Percentiles rank a stretch among this genome's conserved stretches.
Evolutionary conservation across 352 stramenopile species (phyloP).

Genomic region (Thalassiosira mediterranea): DNA sequence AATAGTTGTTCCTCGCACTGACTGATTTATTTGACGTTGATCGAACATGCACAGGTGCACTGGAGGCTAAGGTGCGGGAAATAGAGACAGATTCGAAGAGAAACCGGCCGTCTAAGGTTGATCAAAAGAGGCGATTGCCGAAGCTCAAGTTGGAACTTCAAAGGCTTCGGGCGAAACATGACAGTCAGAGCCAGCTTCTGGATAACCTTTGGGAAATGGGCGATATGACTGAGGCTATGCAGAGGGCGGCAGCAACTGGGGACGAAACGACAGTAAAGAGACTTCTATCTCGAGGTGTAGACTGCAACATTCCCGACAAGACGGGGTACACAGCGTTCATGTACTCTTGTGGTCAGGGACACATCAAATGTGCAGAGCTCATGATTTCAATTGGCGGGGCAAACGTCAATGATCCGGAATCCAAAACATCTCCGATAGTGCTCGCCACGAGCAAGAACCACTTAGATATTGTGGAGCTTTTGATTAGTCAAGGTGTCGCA

Average conservation of each 20-base stretch:
- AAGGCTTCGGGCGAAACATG: slow-evolving; percentile 5
- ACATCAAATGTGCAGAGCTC: slow-evolving; percentile 1
- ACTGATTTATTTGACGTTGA: too few species aligned
- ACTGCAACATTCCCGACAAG: slow-evolving; percentile 11
- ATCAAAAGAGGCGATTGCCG: slow-evolving; percentile 15
- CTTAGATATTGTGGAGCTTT: slow-evolving; percentile 6
- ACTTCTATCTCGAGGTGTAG: slow-evolving; percentile 9
- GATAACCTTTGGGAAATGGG: slow-evolving; percentile 9
- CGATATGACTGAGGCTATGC: slow-evolving; percentile 8
- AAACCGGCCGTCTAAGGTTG: slow-evolving; percentile 11
- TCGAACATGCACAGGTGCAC: too few species aligned
- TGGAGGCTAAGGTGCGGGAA: too few species aligned
- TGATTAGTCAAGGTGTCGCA: slow-evolving; percentile 1
- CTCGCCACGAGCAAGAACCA: slow-evolving; percentile 9
- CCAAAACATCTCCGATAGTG: neutral
- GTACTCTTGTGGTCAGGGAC: slow-evolving; percentile 11
- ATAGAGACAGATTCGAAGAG: slow-evolving; percentile 1
- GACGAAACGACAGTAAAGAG: slow-evolving; percentile 8
- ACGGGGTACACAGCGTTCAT: slow-evolving; percentile 17
- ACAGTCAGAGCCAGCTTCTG: slow-evolving; percentile 2
- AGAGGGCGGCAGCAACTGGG: neutral
- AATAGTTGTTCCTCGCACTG: too few species aligned
- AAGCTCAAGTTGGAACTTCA: slow-evolving; percentile 24
- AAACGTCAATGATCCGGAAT: slow-evolving; percentile 5
- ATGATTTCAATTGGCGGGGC: slow-evolving; percentile 16